Conservation (phyloP, 2,329 filamentous ascomycete genomes). For the Metarhizium rileyi region DNA sequence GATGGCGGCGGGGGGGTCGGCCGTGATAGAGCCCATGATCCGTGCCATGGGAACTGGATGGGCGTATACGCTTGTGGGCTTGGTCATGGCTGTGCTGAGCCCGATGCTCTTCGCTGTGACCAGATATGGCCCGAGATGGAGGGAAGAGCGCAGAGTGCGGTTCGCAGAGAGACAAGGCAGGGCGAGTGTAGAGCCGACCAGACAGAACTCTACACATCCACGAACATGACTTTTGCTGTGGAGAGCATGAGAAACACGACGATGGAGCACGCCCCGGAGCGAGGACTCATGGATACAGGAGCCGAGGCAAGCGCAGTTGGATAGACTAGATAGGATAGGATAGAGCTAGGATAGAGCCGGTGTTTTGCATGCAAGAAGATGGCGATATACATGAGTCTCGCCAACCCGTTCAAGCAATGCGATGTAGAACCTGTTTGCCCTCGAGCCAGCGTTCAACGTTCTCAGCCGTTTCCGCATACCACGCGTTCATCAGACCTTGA, state of each 20-base stretch:
- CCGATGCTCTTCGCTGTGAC: not conserved
- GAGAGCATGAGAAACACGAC: too few relatives aligned
- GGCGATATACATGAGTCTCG: too few relatives aligned
- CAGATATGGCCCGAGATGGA: not conserved
- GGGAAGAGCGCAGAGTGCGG: too few relatives aligned
- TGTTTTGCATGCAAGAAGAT: too few relatives aligned
- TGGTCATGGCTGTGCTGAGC: not conserved
- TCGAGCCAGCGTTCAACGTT: constrained; percentile 46
- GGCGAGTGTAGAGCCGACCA: not conserved
- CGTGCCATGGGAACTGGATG: not conserved
- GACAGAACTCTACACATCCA: too few relatives aligned
- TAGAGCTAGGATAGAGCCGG: too few relatives aligned
- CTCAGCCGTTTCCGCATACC: constrained; percentile 58
- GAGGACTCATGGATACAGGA: too few relatives aligned
- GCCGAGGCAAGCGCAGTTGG: too few relatives aligned
- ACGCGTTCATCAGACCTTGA: constrained; percentile 49
- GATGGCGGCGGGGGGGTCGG: not conserved
- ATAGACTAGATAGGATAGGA: too few relatives aligned
- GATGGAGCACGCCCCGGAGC: too few relatives aligned
- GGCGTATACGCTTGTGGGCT: constrained; percentile 1
- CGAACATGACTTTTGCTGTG: too few relatives aligned
- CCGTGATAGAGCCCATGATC: constrained; percentile 1
- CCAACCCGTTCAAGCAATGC: not conserved
- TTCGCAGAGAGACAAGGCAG: too few relatives aligned
- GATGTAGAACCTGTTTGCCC: constrained; percentile 11